Conservation (phyloP, 1,284 basidiomycete genomes). For the Coniferiporia weirii region DNA sequence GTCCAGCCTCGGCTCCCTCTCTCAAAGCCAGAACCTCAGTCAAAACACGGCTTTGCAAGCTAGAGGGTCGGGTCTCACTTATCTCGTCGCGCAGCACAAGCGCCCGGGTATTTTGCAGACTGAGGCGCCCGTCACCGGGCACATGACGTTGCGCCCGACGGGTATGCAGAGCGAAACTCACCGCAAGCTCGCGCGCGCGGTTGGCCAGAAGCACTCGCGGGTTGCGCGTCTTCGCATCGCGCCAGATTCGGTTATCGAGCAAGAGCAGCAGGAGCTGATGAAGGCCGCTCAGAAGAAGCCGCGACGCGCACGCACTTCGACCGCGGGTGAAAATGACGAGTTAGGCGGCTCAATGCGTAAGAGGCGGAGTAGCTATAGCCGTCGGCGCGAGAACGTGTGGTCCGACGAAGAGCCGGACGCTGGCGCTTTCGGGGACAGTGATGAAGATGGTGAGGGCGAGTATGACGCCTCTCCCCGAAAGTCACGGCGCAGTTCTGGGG, state of each 20-base stretch:
- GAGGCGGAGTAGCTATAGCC: conserved; percentile 30
- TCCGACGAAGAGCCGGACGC: conserved; percentile 43
- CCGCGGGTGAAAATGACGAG: conserved; percentile 31
- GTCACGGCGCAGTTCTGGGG: conserved; percentile 39
- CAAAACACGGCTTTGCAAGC: conserved; percentile 17
- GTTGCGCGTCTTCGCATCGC: conserved; percentile 72
- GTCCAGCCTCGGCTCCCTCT: conserved; percentile 33
- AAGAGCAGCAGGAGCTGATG: conserved; percentile 64
- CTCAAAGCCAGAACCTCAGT: conserved; percentile 33
- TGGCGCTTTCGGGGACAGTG: conserved; percentile 44
- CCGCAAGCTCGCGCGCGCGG: conserved; percentile 80
- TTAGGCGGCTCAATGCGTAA: conserved; percentile 41
- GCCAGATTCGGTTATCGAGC: conserved; percentile 64
- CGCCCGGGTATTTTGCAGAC: conserved; percentile 81
- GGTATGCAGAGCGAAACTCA: conserved; percentile 90
- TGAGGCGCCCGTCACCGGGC: conserved; percentile 78
- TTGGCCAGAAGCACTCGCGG: conserved; percentile 80
- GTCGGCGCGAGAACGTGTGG: conserved; percentile 35
- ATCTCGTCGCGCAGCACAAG: conserved; percentile 87
- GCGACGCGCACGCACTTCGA: conserved; percentile 31
- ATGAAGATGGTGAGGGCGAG: conserved; percentile 53
- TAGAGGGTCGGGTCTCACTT: conserved; percentile 67
- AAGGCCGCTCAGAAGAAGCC: conserved; percentile 56
- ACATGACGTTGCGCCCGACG: conserved; percentile 80
- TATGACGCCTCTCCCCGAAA: conserved; percentile 32